Evolutionary conservation across 2,329 filamentous ascomycete species (phyloP).

Genomic region (Dothistroma pini): DNA sequence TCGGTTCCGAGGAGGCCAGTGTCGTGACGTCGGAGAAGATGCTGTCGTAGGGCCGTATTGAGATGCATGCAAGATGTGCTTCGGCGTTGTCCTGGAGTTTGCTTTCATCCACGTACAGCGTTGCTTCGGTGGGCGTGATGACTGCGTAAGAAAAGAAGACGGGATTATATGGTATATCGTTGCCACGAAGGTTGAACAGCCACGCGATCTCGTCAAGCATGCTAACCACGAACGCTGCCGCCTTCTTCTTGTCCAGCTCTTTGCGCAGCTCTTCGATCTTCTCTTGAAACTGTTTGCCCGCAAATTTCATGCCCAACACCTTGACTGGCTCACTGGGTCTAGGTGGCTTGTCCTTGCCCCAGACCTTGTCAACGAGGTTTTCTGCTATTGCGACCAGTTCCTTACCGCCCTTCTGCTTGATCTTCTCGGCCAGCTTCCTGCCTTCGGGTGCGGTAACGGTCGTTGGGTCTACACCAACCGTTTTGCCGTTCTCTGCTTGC

Average conservation of each 20-base stretch:
- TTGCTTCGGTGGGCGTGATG: slow-evolving; percentile 70
- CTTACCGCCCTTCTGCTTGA: slow-evolving; percentile 79
- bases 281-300: slow-evolving; percentile 75
- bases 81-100: slow-evolving; percentile 70
- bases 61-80: slow-evolving; percentile 67
- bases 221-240: slow-evolving; percentile 80
- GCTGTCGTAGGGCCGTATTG: slow-evolving; percentile 73
- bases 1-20: slow-evolving; percentile 49
- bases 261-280: slow-evolving; percentile 87
- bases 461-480: slow-evolving; percentile 85
- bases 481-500: slow-evolving; percentile 77
- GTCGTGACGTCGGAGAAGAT: slow-evolving; percentile 75
- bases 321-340: slow-evolving; percentile 73
- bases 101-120: slow-evolving; percentile 76
- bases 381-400: slow-evolving; percentile 70
- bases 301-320: slow-evolving; percentile 66
- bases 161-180: slow-evolving; percentile 94
- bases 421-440: slow-evolving; percentile 75
- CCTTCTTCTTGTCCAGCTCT: slow-evolving; percentile 86
- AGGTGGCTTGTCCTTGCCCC: slow-evolving; percentile 69
- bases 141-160: slow-evolving; percentile 98
- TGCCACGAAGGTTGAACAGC: slow-evolving; percentile 96
- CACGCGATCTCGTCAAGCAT: slow-evolving; percentile 97
- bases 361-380: slow-evolving; percentile 90
- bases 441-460: slow-evolving; percentile 72